Evolutionary conservation across 106 monocot genomes (phyloP), one percentile per base, ranked within the genome.

Genomic region (Vanilla planifolia): DNA sequence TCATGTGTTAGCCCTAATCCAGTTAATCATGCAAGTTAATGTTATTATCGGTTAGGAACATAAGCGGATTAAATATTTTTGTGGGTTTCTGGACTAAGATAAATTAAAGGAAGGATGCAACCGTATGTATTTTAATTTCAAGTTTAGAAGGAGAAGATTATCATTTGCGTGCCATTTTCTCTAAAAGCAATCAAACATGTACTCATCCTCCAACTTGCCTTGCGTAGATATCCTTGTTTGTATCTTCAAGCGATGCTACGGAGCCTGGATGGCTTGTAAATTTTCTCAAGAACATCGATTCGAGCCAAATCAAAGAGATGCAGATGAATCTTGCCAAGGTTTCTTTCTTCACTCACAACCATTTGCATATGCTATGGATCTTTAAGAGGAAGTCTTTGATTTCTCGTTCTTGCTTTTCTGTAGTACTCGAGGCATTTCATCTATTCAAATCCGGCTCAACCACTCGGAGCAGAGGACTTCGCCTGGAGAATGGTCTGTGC

Each of bases 401-500:
- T 46, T 22, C 14, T 67, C 8, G n/a, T 51, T 51, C 28, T 15
- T 63, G 45, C 51, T 3, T 29, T n/a, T 53, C 62, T 74, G 8
- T 80, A 95, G 95, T 77, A 79, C 53, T 83, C 86, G 0, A 80
- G 74, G 55, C 95, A 96, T 67, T 96, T 90, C 52, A 57, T 83
- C 30, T 96, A 86, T 67, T 86, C 95, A 45, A 86, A 72, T 59
- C 95, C 95, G 60, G 62, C 90, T 61, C 83, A 81, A 32, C 86
- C 83, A 51, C 71, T 81, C 57, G 95, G 86, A 39, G 75, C 95
- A 8, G 95, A 90, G 73, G 86, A 90, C 53, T 68, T 96, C 14
- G 77, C 95, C 33, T 96, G 95, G 95, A 86, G 81, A 77, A 96
- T 90, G 95, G 95, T 96, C 52, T 37, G 63, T 75, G 17, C 4